phyloP scores from a whole-genome alignment of 2,329 filamentous ascomycete genomes.

The Talaromyces amestolkiae region DNA sequence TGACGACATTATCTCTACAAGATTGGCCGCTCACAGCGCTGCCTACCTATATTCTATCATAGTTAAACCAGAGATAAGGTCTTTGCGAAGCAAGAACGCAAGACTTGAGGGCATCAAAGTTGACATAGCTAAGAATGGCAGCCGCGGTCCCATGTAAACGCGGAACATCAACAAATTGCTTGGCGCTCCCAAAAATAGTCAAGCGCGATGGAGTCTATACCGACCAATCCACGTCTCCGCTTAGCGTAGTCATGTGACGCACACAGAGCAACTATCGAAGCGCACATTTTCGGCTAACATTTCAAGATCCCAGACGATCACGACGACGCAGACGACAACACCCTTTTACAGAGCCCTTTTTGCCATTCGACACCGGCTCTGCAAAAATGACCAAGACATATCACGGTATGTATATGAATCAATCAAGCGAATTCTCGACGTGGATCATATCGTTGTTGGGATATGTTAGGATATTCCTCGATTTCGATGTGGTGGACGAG shows the following conservation, averaged over 20 bases:
- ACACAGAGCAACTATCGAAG: constrained; percentile 23
- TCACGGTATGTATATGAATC: constrained; percentile 27
- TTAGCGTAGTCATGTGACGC: constrained; percentile 33
- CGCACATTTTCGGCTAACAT: constrained; percentile 27
- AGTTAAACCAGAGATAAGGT: too few species aligned
- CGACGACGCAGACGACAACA: constrained; percentile 24
- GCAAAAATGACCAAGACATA: constrained; percentile 34
- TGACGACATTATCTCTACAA: constrained; percentile 9
- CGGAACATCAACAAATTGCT: background rate
- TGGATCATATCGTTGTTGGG: background rate
- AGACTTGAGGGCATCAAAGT: background rate
- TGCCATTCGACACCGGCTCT: constrained; percentile 25
- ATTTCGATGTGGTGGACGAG: background rate
- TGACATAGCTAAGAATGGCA: background rate
- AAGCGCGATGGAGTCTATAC: background rate
- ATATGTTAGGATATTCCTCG: background rate
- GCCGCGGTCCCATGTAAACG: background rate
- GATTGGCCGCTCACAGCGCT: background rate
- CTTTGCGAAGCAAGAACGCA: background rate
- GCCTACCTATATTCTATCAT: background rate
- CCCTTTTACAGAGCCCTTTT: constrained; percentile 22
- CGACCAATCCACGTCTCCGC: constrained; percentile 22
- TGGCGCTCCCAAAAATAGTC: background rate
- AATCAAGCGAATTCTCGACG: constrained; percentile 14
- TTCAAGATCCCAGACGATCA: constrained; percentile 22